phyloP scores from a whole-genome alignment of 805 yeast genomes.

The Priceomyces haplophilus region DNA sequence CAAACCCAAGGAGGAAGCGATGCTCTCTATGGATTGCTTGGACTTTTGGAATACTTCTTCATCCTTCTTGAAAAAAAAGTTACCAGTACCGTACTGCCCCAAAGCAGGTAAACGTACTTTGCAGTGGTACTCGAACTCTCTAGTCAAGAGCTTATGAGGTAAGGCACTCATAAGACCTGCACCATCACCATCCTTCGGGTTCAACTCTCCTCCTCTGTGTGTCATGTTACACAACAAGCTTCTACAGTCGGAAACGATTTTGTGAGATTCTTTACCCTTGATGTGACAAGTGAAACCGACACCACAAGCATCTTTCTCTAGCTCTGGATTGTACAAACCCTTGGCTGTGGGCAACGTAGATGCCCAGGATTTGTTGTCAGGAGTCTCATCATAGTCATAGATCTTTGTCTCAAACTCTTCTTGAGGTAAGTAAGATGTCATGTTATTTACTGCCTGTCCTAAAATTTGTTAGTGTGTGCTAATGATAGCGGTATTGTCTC shows the following conservation, averaged over 20 bases:
- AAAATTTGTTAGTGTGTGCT: not conserved
- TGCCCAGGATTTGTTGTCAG: constrained; percentile 89
- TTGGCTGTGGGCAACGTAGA: constrained; percentile 78
- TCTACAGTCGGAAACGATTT: constrained; percentile 87
- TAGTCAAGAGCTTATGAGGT: constrained; percentile 81
- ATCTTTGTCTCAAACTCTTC: constrained; percentile 40
- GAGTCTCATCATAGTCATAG: constrained; percentile 69
- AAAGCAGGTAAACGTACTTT: constrained; percentile 65
- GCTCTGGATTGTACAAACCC: constrained; percentile 91
- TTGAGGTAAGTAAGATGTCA: constrained; percentile 39
- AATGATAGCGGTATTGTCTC: no score
- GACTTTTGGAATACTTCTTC: constrained; percentile 66
- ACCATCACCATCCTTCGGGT: constrained; percentile 97
- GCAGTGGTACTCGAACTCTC: constrained; percentile 77
- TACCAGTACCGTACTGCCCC: constrained; percentile 95
- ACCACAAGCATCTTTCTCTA: constrained; percentile 97
- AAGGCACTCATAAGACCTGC: constrained; percentile 94
- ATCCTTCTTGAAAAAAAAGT: constrained; percentile 88
- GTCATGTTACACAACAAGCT: constrained; percentile 93
- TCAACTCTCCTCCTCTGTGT: constrained; percentile 98
- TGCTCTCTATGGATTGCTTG: constrained; percentile 71
- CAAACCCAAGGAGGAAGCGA: constrained; percentile 73
- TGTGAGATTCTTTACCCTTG: constrained; percentile 84
- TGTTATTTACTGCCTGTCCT: constrained; percentile 7
- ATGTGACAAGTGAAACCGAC: constrained; percentile 96